Evolutionary conservation across 75 land plant genomes (phyloP).

Genomic region (Sequoia sempervirens): DNA sequence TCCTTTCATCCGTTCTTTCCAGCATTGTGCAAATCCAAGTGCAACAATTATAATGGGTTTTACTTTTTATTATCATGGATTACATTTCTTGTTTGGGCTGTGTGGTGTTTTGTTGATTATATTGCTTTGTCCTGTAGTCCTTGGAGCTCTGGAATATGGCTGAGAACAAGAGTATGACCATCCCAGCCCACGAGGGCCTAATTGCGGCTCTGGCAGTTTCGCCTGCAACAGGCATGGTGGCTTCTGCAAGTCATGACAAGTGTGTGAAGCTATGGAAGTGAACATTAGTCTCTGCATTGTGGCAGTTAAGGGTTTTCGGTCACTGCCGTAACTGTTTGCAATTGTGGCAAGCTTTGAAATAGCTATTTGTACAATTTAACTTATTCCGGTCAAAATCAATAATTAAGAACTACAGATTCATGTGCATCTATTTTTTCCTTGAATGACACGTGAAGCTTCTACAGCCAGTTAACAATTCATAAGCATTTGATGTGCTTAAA

Average conservation of each 20-base stretch:
- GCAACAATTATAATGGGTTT: neutral
- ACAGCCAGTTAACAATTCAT: neutral
- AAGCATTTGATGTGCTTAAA: constrained; percentile 2
- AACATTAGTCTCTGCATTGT: neutral
- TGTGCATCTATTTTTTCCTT: neutral
- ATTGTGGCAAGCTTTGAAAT: neutral
- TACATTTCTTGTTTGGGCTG: neutral
- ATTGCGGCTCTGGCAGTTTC: constrained; percentile 63
- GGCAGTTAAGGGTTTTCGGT: neutral
- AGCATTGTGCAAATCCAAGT: neutral
- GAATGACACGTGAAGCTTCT: neutral
- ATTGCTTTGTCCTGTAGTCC: constrained; percentile 22
- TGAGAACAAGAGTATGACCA: constrained; percentile 55
- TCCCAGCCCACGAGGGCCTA: constrained; percentile 52
- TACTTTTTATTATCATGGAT: neutral
- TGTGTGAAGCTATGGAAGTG: constrained; percentile 75
- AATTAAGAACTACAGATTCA: neutral
- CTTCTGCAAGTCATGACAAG: constrained; percentile 76
- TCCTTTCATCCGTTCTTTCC: neutral
- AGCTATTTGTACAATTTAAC: constrained; percentile 4
- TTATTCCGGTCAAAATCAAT: neutral
- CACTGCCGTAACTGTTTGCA: neutral
- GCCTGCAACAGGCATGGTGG: constrained; percentile 62
- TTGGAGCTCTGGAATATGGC: constrained; percentile 72
- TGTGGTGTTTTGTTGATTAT: neutral